These are phyloP conservation scores for Penicillium corylophilum DNA, from an alignment of 2,329 filamentous ascomycete genomes.

Conservation along the genomic window DNA sequence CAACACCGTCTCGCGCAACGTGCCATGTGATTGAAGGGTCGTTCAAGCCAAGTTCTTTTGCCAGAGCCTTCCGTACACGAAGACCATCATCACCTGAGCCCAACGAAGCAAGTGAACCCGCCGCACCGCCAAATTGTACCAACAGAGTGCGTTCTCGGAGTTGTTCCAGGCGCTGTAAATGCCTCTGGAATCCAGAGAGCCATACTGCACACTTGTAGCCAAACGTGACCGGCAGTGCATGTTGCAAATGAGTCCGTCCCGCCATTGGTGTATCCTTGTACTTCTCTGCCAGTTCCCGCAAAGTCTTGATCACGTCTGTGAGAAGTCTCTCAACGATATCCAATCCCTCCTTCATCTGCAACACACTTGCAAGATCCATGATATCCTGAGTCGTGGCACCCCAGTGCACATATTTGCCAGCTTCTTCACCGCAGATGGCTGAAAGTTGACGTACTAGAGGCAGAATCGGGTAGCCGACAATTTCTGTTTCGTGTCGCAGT, in stretches of 20 bases:
- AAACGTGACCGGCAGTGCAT: constrained; percentile 58
- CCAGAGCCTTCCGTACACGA: constrained; percentile 51
- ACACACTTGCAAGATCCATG: constrained; percentile 55
- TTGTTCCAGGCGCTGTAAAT: constrained; percentile 50
- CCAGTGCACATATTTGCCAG: constrained; percentile 56
- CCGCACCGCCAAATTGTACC: constrained; percentile 59
- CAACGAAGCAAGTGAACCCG: constrained; percentile 55
- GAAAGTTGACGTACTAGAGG: constrained; percentile 52
- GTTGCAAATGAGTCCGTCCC: constrained; percentile 58
- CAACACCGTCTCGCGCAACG: constrained; percentile 54
- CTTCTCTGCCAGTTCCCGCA: constrained; percentile 45
- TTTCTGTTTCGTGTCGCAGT: constrained; percentile 49
- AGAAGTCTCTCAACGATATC: constrained; percentile 50
- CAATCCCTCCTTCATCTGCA: constrained; percentile 55
- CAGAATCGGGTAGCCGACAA: constrained; percentile 56
- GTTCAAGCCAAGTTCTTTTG: constrained; percentile 47
- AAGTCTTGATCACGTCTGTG: constrained; percentile 42
- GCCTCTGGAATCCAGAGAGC: constrained; percentile 51
- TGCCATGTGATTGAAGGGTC: constrained; percentile 60
- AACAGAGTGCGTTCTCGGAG: constrained; percentile 49
- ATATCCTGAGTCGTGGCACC: constrained; percentile 61
- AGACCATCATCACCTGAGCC: constrained; percentile 50
- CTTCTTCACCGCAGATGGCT: constrained; percentile 31
- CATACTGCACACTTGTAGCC: constrained; percentile 60
- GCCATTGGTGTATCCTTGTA: constrained; percentile 58